phyloP scores from a whole-genome alignment of 768 basidiomycete species.

The Kwoniella dejecticola region DNA sequence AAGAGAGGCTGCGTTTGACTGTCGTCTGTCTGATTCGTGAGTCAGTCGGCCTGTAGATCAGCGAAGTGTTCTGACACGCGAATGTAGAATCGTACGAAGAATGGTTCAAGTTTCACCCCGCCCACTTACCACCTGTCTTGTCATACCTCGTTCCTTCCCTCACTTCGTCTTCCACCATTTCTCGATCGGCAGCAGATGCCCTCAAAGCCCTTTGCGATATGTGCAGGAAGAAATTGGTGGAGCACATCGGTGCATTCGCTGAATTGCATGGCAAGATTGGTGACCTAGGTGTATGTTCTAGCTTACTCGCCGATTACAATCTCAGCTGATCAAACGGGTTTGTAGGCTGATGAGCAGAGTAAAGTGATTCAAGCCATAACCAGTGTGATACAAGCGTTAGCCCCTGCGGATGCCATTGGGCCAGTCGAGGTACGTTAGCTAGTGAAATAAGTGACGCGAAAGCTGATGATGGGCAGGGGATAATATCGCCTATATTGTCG shows the following conservation, averaged over 20 bases:
- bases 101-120: conserved; percentile 56
- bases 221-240: conserved; percentile 78
- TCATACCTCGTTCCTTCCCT: conserved; percentile 66
- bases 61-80: not conserved
- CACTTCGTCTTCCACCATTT: conserved; percentile 39
- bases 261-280: conserved; percentile 76
- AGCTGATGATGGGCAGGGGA: conserved; percentile 60
- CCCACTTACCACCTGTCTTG: conserved; percentile 71
- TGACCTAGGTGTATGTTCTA: conserved; percentile 67
- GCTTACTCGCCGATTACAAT: not conserved
- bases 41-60: conserved; percentile 17
- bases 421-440: conserved; percentile 66
- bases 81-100: conserved; percentile 54
- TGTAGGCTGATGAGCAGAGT: conserved; percentile 65
- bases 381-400: conserved; percentile 88
- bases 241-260: conserved; percentile 81
- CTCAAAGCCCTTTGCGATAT: conserved; percentile 86
- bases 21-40: conserved; percentile 73
- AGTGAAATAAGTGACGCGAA: not conserved
- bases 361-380: conserved; percentile 91
- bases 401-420: conserved; percentile 72
- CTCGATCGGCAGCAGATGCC: conserved; percentile 70
- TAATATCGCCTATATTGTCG: conserved; percentile 72
- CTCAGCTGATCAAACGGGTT: conserved; percentile 9
- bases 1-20: conserved; percentile 71